Base-by-base conservation (phyloP, 768 basidiomycete species). In the Obba rivulosa region DNA sequence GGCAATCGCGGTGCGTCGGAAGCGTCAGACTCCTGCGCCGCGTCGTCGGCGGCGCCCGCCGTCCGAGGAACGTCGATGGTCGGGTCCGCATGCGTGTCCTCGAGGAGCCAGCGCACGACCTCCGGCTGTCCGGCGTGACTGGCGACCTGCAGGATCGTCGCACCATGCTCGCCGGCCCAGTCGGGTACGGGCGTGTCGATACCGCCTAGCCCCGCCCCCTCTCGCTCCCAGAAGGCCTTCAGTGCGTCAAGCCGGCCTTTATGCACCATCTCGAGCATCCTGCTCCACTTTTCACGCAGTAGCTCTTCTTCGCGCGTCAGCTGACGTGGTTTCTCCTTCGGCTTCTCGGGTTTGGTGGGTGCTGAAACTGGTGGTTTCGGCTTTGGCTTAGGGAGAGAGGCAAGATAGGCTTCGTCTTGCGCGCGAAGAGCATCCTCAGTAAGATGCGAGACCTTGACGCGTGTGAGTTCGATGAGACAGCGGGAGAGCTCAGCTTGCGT, bases 401-500 rank as follows among this genome's bases (percentile, higher is more conserved):
- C 85, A 18, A 95, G 77, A 62, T 89, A 92, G 0, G 84, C 87
- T 55, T 93, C 90, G 62, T 99, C 96, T 57, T 92, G 87, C 8
- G 76, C 83, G 21, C 77, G 80, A 18, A 99, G 81, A 1, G 77
- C 83, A 5, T 89, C 87, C 62, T 92, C 90, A 0, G 93, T 90
- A 20, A 94, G 72, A 57, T 91, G 86, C 0, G 95, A 86, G 2
- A 85, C 69, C 66, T 97, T 97, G 58, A 83, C 83, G 21, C 81
- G 79, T 0, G 85, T 86, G 36, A 99, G 77, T 62, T 98, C 95
- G 36, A 79, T 68, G 40, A 96, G 81, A 62, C 93, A 94, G 17
- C 96, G 86, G 3, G 77, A 48, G 18, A 98, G 77, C 65, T 99
- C 96, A 2, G 90, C 79, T 70, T 92, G 87, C 0, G 95, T 99